Percentiles rank a stretch among this genome's conserved stretches.
These are phyloP conservation scores for Aphanomyces euteiches DNA, from an alignment of 352 stramenopile species.

Conservation along the genomic window DNA sequence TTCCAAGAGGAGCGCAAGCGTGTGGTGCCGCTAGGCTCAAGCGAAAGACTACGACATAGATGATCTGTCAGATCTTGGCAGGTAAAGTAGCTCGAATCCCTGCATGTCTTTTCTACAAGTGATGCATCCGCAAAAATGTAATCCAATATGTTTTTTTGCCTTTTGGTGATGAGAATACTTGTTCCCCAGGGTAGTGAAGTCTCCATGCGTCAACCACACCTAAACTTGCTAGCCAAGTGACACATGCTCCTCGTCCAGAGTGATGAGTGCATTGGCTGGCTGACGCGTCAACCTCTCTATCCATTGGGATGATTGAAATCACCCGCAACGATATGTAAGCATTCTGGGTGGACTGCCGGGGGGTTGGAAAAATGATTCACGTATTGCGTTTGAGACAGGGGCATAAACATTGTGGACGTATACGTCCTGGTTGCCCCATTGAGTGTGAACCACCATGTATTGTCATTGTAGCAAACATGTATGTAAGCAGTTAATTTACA, in stretches of 20 bases:
- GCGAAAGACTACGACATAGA: background rate
- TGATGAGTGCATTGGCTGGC: background rate
- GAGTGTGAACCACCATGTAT: background rate
- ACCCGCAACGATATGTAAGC: background rate
- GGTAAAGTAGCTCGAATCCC: constrained; percentile 9
- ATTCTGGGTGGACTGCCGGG: background rate
- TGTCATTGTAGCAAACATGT: too few relatives aligned
- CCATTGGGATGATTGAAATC: constrained; percentile 3
- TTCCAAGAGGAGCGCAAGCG: background rate
- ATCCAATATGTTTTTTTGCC: constrained; percentile 30
- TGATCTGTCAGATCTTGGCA: constrained; percentile 4
- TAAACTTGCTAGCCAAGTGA: constrained; percentile 26
- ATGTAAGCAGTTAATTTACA: too few relatives aligned
- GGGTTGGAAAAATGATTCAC: background rate
- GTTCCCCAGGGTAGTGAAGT: constrained; percentile 25
- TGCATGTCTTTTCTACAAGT: background rate
- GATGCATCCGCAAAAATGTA: constrained; percentile 30
- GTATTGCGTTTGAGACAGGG: background rate
- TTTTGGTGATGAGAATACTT: constrained; percentile 25
- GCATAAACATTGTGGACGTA: background rate
- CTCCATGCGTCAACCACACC: constrained; percentile 32
- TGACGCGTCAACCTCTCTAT: constrained; percentile 1
- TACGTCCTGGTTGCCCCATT: background rate
- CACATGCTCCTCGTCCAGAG: background rate
- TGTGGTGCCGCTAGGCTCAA: background rate